Evolutionary conservation across 805 yeast species (phyloP).

Genomic region (Torulaspora indica): DNA sequence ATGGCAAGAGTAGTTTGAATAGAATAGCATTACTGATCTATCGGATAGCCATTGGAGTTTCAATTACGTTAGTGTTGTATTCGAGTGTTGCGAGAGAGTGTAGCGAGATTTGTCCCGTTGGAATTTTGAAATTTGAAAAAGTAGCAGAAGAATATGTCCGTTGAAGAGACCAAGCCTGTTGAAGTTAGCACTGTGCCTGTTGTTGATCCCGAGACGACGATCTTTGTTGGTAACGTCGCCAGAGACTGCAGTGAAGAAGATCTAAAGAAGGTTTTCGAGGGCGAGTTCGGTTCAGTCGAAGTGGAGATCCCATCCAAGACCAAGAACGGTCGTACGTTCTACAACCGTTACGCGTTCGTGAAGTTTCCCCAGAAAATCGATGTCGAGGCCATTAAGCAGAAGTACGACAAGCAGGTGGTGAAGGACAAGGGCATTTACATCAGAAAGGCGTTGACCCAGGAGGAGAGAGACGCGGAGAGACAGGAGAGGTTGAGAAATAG

Average conservation of each 20-base stretch:
- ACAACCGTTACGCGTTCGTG: constrained; percentile 34
- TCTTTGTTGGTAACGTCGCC: constrained; percentile 34
- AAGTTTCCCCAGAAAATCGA: constrained; percentile 33
- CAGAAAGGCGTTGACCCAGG: constrained; percentile 29
- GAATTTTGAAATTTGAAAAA: background rate
- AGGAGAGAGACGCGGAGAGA: constrained; percentile 21
- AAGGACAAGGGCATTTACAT: constrained; percentile 35
- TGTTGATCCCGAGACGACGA: constrained; percentile 34
- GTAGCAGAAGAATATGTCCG: constrained; percentile 16
- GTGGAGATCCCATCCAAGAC: constrained; percentile 31
- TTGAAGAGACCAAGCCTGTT: constrained; percentile 16
- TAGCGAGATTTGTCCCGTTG: background rate
- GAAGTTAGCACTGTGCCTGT: constrained; percentile 9
- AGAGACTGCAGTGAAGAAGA: constrained; percentile 31
- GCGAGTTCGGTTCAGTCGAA: constrained; percentile 29
- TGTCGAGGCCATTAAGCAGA: constrained; percentile 29
- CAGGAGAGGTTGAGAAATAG: constrained; percentile 13
- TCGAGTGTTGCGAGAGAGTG: background rate
- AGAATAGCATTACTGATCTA: background rate
- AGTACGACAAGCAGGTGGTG: constrained; percentile 30
- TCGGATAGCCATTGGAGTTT: background rate
- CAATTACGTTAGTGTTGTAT: background rate
- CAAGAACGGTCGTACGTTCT: constrained; percentile 24
- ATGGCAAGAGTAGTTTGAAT: background rate
- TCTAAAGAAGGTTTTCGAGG: constrained; percentile 25